phyloP scores from a whole-genome alignment of 2,329 filamentous ascomycete species.

The Cylindrodendrum hubeiense region DNA sequence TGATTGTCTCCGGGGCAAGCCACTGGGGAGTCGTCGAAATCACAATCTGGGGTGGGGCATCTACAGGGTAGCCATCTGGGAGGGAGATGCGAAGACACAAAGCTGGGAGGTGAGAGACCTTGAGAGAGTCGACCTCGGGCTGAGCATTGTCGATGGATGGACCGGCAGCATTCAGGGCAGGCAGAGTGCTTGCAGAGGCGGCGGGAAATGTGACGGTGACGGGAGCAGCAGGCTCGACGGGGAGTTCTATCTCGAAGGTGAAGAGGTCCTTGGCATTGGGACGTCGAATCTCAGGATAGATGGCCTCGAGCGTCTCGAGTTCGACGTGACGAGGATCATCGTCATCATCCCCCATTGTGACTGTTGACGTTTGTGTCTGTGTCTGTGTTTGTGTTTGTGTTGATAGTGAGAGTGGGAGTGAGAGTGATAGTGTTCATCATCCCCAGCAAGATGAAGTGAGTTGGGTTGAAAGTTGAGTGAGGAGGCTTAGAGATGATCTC shows the following conservation, averaged over 20 bases:
- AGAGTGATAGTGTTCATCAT: slow-evolving; percentile 36
- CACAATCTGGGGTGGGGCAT: slow-evolving; percentile 61
- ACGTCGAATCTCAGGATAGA: slow-evolving; percentile 73
- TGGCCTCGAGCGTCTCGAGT: slow-evolving; percentile 71
- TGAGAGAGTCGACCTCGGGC: slow-evolving; percentile 58
- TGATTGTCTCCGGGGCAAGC: slow-evolving; percentile 64
- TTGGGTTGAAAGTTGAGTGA: background rate
- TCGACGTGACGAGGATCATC: slow-evolving; percentile 69
- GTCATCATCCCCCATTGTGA: slow-evolving; percentile 53
- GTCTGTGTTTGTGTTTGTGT: slow-evolving; percentile 17
- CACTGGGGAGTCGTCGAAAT: slow-evolving; percentile 69
- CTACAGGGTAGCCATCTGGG: slow-evolving; percentile 69
- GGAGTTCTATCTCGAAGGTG: slow-evolving; percentile 68
- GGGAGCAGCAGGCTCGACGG: slow-evolving; percentile 66
- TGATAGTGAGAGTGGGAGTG: slow-evolving; percentile 25
- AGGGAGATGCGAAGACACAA: slow-evolving; percentile 66
- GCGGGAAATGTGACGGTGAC: slow-evolving; percentile 70
- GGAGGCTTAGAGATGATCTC: background rate
- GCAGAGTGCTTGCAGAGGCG: slow-evolving; percentile 45
- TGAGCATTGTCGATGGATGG: slow-evolving; percentile 28
- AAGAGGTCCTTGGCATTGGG: slow-evolving; percentile 57
- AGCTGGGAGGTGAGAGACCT: slow-evolving; percentile 69
- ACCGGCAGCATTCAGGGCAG: slow-evolving; percentile 21
- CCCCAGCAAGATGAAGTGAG: slow-evolving; percentile 6
- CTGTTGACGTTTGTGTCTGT: slow-evolving; percentile 9